Evolutionary conservation across 306 rosid genomes (phyloP).

Genomic region (Prunus dulcis): DNA sequence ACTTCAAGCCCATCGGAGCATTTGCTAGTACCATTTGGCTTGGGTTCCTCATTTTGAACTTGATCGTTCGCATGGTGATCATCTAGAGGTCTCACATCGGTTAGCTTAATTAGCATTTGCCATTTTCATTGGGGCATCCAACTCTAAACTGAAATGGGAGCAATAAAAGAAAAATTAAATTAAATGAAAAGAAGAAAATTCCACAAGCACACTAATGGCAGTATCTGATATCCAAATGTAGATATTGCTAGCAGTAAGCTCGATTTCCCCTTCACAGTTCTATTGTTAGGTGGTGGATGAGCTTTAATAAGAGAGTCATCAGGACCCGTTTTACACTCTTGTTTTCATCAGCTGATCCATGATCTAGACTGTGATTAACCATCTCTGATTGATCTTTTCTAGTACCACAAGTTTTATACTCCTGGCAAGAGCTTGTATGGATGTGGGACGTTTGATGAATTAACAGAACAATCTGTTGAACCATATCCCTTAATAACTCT

Average conservation of each 20-base stretch:
- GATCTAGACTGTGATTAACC: slow-evolving; percentile 27
- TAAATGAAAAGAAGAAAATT: not conserved
- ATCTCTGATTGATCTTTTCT: slow-evolving; percentile 25
- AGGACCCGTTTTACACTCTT: slow-evolving; percentile 28
- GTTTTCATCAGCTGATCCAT: slow-evolving; percentile 29
- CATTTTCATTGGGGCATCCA: slow-evolving; percentile 41
- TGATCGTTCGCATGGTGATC: slow-evolving; percentile 26
- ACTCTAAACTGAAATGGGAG: slow-evolving; percentile 71
- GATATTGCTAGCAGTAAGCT: slow-evolving; percentile 66
- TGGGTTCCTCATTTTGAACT: slow-evolving; percentile 40
- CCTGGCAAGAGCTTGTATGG: slow-evolving; percentile 25
- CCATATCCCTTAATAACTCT: slow-evolving; percentile 61
- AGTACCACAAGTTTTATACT: slow-evolving; percentile 22
- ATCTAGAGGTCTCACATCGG: slow-evolving; percentile 30
- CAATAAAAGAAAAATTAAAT: slow-evolving; percentile 7
- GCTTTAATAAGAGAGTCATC: slow-evolving; percentile 40
- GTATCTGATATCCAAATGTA: slow-evolving; percentile 77
- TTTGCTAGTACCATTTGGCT: slow-evolving; percentile 34
- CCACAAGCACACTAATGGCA: slow-evolving; percentile 5
- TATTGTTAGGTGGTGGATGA: slow-evolving; percentile 44
- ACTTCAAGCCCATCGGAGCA: slow-evolving; percentile 37
- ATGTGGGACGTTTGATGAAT: slow-evolving; percentile 71
- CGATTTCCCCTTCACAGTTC: slow-evolving; percentile 64
- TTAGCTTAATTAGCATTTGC: slow-evolving; percentile 21
- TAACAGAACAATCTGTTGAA: slow-evolving; percentile 62